Conservation (phyloP, 2,329 filamentous ascomycete species). For the Shiraia bambusicola region DNA sequence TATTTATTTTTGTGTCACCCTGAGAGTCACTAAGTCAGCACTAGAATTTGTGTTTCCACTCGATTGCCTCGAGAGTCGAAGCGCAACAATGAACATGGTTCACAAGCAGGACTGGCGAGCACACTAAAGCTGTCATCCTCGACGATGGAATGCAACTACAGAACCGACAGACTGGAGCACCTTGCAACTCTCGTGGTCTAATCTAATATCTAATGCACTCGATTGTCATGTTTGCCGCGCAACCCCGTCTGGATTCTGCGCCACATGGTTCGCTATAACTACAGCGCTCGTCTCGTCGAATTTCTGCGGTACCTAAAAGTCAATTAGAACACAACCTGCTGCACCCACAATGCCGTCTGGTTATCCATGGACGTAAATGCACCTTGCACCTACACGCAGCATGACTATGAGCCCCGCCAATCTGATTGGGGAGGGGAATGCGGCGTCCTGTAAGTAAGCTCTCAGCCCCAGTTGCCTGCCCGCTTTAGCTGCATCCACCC, state of each 20-base stretch:
- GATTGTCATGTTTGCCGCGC: conserved; percentile 19
- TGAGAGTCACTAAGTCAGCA: conserved; percentile 21
- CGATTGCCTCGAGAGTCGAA: conserved; percentile 9
- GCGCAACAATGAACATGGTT: conserved; percentile 8
- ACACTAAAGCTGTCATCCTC: conserved; percentile 12
- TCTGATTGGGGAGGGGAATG: conserved; percentile 20
- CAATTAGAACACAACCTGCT: no score
- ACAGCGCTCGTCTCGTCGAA: conserved; percentile 3
- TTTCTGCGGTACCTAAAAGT: no score
- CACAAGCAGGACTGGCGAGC: conserved; percentile 18
- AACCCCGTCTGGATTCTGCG: conserved; percentile 18
- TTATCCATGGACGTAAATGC: conserved; percentile 15
- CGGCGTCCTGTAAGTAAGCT: conserved; percentile 30
- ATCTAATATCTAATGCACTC: conserved; percentile 23
- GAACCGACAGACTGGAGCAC: conserved; percentile 8
- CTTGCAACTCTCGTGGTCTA: conserved; percentile 21
- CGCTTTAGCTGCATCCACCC: conserved; percentile 32
- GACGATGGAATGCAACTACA: conserved; percentile 12
- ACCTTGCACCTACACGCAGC: conserved; percentile 25
- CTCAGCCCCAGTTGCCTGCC: conserved; percentile 38
- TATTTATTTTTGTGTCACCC: conserved; percentile 22
- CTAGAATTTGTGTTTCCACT: conserved; percentile 18
- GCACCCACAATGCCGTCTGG: no score
- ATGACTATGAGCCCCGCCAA: conserved; percentile 24
- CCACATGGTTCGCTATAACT: conserved; percentile 12